Base-by-base conservation (phyloP, 169 alveolate genomes). In the Plasmodium reichenowi region DNA sequence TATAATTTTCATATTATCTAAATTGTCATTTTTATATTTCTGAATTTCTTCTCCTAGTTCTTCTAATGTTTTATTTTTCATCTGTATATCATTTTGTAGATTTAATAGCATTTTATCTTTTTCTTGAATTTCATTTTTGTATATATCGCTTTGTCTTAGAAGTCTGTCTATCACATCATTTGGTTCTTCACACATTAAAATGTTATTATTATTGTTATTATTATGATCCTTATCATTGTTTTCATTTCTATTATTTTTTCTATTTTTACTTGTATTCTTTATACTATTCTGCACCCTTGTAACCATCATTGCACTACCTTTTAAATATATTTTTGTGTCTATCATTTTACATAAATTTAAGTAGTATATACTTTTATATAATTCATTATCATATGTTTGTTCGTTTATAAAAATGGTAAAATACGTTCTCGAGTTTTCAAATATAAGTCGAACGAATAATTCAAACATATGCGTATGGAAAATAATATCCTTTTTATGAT, bases 391-490 rank as follows among this genome's bases (percentile, higher is more conserved):
- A 59, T 59, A 56, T 10, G 89, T 78, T 38, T 47, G 17, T 38
- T 64, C 76, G 48, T 22, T 78, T 20, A 78, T 66, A 58, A 78
- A 78, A 78, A 78, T 59, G 15, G 76, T 67, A 78, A 78, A 78
- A 52, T 78, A 78, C 0, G 89, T 78, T 78, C 48, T 78, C 32
- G 89, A 24, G 24, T 78, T 78, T 66, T 78, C 78, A 66, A 78
- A 78, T 78, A 78, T 54, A 24, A 78, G 89, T 59, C 89, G 64
- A 22, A 78, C 54, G 22, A 78, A 22, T 70, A 78, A 50, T 78
- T 78, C 89, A 59, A 78, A 78, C 64, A 78, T 60, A 48, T 64
- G 76, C 13, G 67, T 52, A 70, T 78, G 89, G 48, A 78, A 78
- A 10, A 78, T 78, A 5, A 78, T 78, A 22, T 78, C 64, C 48